phyloP scores from a whole-genome alignment of 306 rosid species.

The Fragaria iinumae region DNA sequence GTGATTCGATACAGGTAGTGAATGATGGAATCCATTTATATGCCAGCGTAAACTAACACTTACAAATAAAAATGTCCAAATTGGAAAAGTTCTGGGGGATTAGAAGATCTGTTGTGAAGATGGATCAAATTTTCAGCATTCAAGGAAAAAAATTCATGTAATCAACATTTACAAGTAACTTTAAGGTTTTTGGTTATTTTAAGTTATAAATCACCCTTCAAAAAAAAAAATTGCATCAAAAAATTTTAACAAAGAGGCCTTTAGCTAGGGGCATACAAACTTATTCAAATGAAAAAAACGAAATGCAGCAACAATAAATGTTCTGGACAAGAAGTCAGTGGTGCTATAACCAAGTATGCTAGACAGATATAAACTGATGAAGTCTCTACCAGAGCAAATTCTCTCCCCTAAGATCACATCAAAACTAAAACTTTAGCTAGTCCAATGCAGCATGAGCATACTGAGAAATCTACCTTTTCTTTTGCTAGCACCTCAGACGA shows the following conservation, averaged over 20 bases:
- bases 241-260: neutral
- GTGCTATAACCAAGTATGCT: slow-evolving; percentile 1
- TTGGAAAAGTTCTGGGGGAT: neutral
- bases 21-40: neutral
- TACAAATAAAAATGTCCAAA: neutral
- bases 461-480: slow-evolving; percentile 69
- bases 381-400: neutral
- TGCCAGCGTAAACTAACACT: neutral
- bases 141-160: neutral
- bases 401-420: neutral
- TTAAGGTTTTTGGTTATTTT: neutral
- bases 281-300: neutral
- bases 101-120: neutral
- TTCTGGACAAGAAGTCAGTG: neutral
- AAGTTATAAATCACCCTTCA: neutral
- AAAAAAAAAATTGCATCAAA: too few species aligned
- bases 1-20: neutral
- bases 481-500: slow-evolving; percentile 82
- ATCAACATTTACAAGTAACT: neutral
- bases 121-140: slow-evolving; percentile 6
- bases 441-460: slow-evolving; percentile 2
- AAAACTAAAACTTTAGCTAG: neutral
- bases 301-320: neutral
- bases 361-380: neutral
- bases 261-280: neutral